Conservation (phyloP, 164 flowering plant species). For the Houttuynia cordata region DNA sequence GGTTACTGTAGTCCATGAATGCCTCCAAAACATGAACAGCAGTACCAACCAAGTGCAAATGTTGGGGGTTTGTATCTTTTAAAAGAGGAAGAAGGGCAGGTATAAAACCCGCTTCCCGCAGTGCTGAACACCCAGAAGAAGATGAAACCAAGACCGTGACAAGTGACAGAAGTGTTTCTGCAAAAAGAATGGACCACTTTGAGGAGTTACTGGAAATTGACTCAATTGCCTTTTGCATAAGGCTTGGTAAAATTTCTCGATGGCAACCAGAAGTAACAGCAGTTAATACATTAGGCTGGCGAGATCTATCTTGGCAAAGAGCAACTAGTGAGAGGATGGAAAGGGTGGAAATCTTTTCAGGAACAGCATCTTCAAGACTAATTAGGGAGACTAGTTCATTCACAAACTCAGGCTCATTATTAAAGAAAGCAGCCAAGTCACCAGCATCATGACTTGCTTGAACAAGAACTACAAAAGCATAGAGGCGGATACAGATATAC, state of each 20-base stretch:
- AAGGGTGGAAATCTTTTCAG: conserved; percentile 55
- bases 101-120: conserved; percentile 87
- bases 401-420: conserved; percentile 75
- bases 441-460: conserved; percentile 68
- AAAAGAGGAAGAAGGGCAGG: conserved; percentile 89
- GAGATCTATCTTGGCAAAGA: conserved; percentile 73
- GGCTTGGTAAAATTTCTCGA: conserved; percentile 75
- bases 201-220: conserved; percentile 47
- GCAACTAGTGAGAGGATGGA: conserved; percentile 74
- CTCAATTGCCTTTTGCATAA: conserved; percentile 87
- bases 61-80: conserved; percentile 76
- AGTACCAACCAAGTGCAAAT: conserved; percentile 72
- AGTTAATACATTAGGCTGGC: conserved; percentile 56
- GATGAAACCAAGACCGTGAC: conserved; percentile 83
- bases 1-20: conserved; percentile 90
- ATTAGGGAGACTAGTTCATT: conserved; percentile 72
- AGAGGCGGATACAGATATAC: conserved; percentile 71
- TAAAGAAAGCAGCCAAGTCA: conserved; percentile 66
- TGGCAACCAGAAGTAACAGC: conserved; percentile 87
- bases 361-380: conserved; percentile 73
- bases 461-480: conserved; percentile 81
- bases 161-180: conserved; percentile 78
- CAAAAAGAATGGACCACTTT: conserved; percentile 71
- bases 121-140: conserved; percentile 83
- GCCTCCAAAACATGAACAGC: conserved; percentile 86